Base-by-base conservation (phyloP, 1,284 basidiomycete species). In the Trametes hirsuta region DNA sequence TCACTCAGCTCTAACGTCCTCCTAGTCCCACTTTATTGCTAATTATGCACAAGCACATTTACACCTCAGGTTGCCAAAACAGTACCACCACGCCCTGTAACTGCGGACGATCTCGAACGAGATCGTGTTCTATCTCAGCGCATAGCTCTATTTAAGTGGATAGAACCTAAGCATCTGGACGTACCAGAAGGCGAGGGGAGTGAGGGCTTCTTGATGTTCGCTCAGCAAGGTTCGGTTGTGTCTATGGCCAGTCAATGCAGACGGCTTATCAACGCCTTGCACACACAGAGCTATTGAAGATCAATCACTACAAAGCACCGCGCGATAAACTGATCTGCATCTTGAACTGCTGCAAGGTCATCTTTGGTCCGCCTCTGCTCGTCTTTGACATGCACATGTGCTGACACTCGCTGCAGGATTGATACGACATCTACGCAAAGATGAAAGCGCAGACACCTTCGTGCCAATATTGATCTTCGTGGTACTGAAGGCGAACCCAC, bases 241-340 rank as follows among this genome's bases (percentile, higher is more conserved):
- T n/a, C 3, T 44, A 36, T 12, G 10, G 3, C 2, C 14, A 30
- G 5, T 10, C 9, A 18, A 10, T 51, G 5, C 1, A 21, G 8
- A 35, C n/a, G 18, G 40, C 53, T 49, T 47, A 44, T 47, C 6
- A 36, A 9, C 30, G 50, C 56, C 25, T 59, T 51, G 6, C 12
- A 12, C 35, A 11, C 2, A 18, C 69, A 94, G 95, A 98, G 75
- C 79, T 99, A 47, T 76, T 95, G 69, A 99, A 98, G 82, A 92
- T 99, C 68, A 98, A 98, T 72, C 95, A 98, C 74, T 99, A 98
- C 81, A 98, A 98, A 75, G 97, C 97, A 21, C 97, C 97, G 10
- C 83, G 97, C 47, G 97, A 99, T 77, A 99, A 99, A 78, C 81
- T 98, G 63, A 99, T 99, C 62, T 99, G 97, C 77, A 92, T 99